Percentiles rank a stretch among this genome's conserved stretches.
Conservation (phyloP, 176 grass and related monocot species). For the Triticum timopheevii region DNA sequence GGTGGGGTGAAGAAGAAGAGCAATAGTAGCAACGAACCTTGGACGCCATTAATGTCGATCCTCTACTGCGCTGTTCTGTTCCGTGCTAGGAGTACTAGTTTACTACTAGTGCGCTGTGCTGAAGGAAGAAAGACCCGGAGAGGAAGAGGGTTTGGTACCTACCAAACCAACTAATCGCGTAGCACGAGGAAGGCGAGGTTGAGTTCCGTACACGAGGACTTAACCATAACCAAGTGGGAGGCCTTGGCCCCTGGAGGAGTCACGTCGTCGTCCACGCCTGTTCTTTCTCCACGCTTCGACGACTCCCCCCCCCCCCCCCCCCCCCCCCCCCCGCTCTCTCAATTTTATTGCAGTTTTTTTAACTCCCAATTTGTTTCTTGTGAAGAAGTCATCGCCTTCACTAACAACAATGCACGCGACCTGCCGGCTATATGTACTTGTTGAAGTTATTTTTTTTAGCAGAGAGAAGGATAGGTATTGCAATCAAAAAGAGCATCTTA, state of each 20-base stretch:
- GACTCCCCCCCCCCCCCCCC: neutral
- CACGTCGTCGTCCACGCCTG: slow-evolving; percentile 3
- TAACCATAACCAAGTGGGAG: neutral
- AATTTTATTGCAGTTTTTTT: too few relatives aligned
- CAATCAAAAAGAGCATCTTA: neutral
- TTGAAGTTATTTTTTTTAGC: neutral
- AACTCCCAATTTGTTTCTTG: neutral
- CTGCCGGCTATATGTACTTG: neutral
- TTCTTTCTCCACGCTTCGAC: neutral
- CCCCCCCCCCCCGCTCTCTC: too few relatives aligned
- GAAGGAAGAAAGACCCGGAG: neutral
- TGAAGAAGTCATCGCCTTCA: neutral
- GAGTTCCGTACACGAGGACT: neutral
- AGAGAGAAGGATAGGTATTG: neutral
- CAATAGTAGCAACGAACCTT: neutral
- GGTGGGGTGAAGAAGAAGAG: neutral
- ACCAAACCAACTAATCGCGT: neutral
- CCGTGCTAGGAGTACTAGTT: neutral
- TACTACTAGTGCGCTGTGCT: neutral
- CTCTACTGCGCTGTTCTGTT: neutral
- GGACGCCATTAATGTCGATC: slow-evolving; percentile 4
- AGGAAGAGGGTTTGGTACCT: neutral
- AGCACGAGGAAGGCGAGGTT: neutral
- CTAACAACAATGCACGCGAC: neutral
- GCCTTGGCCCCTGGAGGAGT: neutral